Evolutionary conservation across 345 rosid genomes (phyloP), one percentile per base, ranked within the genome.

Genomic region (Jatropha curcas): DNA sequence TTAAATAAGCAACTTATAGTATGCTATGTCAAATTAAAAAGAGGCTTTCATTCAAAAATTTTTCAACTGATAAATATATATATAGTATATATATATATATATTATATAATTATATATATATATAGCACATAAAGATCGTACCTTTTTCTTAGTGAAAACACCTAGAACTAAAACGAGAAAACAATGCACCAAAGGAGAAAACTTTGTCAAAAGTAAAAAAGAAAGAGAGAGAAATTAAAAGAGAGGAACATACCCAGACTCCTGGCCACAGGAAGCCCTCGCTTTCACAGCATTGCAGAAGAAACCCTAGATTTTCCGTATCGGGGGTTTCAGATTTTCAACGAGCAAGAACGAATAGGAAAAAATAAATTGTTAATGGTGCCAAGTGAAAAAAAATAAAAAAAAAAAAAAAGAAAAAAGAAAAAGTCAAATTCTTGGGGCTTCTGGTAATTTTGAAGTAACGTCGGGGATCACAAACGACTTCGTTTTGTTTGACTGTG

Each of bases 251-350:
- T 60, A 72, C 68, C 75, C 20, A 8, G 46, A 48, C 0, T 3
- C 62, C 19, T 28, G 58, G 24, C 10, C n/a, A 14, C 20, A 60
- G 22, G 37, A 53, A 65, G 65, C 34, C 71, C 35, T 61, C 43
- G 65, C 33, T 22, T 39, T 55, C n/a, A 63, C 25, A 8, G 55
- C 46, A 48, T 46, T 37, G 57, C 27, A 45, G 66, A 65, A 58
- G 13, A 48, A 74, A 48, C 31, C 67, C 67, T 60, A 60, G 65
- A 60, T 60, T 71, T 60, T 4, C 22, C 73, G 4, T 30, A 46
- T 14, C 8, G 16, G 30, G 12, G 3, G 1, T 58, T 58, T 58
- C 62, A 27, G 35, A 58, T 25, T 66, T 67, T 48, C 43, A 67
- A 48, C 70, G 14, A 35, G 58, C 34, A 58, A 30, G 55, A 65